phyloP scores from a whole-genome alignment of 1,284 basidiomycete species.

The Calocybe gambosa region DNA sequence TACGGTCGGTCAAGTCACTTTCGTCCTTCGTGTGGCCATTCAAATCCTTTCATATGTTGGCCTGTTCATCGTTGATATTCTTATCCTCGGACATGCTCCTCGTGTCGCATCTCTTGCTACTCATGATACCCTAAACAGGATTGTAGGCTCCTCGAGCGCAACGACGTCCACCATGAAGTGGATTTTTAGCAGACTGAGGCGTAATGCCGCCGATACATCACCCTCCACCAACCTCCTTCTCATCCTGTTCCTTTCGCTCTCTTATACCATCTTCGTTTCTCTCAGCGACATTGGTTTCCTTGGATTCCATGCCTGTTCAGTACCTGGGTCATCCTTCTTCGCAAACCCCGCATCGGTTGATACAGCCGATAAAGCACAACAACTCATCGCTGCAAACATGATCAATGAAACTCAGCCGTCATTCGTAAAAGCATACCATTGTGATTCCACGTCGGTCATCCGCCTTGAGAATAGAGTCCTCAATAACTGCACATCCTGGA shows the following conservation, averaged over 20 bases:
- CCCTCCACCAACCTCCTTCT: slow-evolving; percentile 7
- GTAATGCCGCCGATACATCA: slow-evolving; percentile 2
- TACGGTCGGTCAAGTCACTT: slow-evolving; percentile 11
- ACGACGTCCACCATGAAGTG: slow-evolving; percentile 9
- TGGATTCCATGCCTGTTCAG: slow-evolving; percentile 8
- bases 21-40: slow-evolving; percentile 13
- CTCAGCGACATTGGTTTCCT: slow-evolving; percentile 13
- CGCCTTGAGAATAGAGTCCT: slow-evolving; percentile 1
- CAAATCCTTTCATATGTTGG: slow-evolving; percentile 10
- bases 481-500: slow-evolving; percentile 7
- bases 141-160: slow-evolving; percentile 3
- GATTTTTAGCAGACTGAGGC: slow-evolving; percentile 6
- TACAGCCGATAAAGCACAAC: not conserved
- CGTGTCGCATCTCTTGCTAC: slow-evolving; percentile 10
- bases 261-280: slow-evolving; percentile 7
- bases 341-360: slow-evolving; percentile 7
- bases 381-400: slow-evolving; percentile 3
- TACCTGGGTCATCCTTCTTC: not conserved
- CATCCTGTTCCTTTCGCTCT: slow-evolving; percentile 9
- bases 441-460: slow-evolving; percentile 4
- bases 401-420: slow-evolving; percentile 8
- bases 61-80: slow-evolving; percentile 3
- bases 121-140: slow-evolving; percentile 10
- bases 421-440: slow-evolving; percentile 5
- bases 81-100: slow-evolving; percentile 7